Percentiles rank a stretch among this genome's conserved stretches.
Conservation (phyloP, 2,329 filamentous ascomycete genomes). For the Neopestalotiopsis sp. region DNA sequence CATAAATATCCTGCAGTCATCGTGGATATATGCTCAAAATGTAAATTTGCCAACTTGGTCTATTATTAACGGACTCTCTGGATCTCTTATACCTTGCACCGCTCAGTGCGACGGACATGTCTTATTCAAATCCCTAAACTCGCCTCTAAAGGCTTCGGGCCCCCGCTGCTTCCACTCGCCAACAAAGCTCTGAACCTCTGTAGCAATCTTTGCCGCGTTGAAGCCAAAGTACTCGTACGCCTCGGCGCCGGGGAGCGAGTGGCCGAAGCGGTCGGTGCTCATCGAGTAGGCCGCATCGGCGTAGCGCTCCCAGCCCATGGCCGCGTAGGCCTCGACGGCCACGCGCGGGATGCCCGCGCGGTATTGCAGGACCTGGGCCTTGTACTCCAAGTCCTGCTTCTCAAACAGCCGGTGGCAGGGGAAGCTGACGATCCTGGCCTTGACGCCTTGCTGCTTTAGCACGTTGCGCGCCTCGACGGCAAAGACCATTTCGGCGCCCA, state of each 20-base stretch:
- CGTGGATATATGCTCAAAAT: too few species aligned
- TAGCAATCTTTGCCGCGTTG: conserved; percentile 34
- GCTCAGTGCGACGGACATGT: neutral
- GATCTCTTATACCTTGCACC: neutral
- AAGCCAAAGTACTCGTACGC: conserved; percentile 63
- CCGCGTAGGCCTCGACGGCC: conserved; percentile 64
- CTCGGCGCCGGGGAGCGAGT: conserved; percentile 57
- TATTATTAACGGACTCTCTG: neutral
- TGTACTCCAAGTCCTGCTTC: conserved; percentile 47
- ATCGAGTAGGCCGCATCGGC: conserved; percentile 68
- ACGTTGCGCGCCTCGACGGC: conserved; percentile 46
- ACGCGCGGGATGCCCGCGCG: conserved; percentile 57
- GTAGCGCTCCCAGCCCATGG: conserved; percentile 65
- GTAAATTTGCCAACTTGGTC: neutral
- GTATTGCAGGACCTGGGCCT: conserved; percentile 48
- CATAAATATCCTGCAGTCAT: neutral
- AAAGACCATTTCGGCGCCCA: conserved; percentile 44
- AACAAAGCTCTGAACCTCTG: conserved; percentile 18
- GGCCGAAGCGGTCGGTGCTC: conserved; percentile 59
- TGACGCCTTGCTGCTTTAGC: conserved; percentile 41
- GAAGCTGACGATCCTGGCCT: conserved; percentile 47
- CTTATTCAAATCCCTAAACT: neutral
- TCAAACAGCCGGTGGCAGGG: conserved; percentile 51
- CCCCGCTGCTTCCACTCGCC: conserved; percentile 16
- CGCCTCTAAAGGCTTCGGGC: neutral